Evolutionary conservation across 805 yeast genomes (phyloP), one percentile per base, ranked within the genome.

Genomic region (Sporopachydermia lactativora): DNA sequence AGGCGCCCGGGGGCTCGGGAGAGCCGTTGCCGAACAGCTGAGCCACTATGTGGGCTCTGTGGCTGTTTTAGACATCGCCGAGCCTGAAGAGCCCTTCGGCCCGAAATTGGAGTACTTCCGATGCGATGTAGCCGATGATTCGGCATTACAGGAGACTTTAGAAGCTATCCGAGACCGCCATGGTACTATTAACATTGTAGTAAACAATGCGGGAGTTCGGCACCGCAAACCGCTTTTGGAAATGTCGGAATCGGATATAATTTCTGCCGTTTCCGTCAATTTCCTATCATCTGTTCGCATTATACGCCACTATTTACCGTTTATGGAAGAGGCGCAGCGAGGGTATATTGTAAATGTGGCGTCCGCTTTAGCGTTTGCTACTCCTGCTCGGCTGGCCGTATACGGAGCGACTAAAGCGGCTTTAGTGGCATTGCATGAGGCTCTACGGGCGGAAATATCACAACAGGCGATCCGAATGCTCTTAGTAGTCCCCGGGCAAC

Each of bases 351-450:
- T 88, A 19, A 82, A 86, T 2, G 65, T 89, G 34, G 84, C 94
- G 0, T 84, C 95, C 0, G 86, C 83, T 0, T 62, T 89, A 41
- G 96, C 96, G 0, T 77, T 79, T 47, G 68, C 82, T 65, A 70
- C 92, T 0, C 96, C 96, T 0, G 88, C 94, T 5, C 65, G 80
- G 16, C 64, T 84, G 43, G 77, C 78, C 37, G 81, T 81, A 0
- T 89, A 89, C 53, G 95, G 95, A 0, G 95, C 96, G 0, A 73
- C 94, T 13, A 89, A 89, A 55, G 78, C 94, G 0, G 96, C 94
- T 0, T 58, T 84, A 18, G 73, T 89, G 40, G 86, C 89, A 0
- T 60, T 86, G 35, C 96, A 88, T 54, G 94, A 83, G 54, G 76
- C 89, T 1, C 60, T 89, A 28, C 73, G 81, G 0, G 75, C 73